Evolutionary conservation across 2,329 filamentous ascomycete genomes (phyloP), one percentile per base, ranked within the genome.

Genomic region (Fusarium haematococcum): DNA sequence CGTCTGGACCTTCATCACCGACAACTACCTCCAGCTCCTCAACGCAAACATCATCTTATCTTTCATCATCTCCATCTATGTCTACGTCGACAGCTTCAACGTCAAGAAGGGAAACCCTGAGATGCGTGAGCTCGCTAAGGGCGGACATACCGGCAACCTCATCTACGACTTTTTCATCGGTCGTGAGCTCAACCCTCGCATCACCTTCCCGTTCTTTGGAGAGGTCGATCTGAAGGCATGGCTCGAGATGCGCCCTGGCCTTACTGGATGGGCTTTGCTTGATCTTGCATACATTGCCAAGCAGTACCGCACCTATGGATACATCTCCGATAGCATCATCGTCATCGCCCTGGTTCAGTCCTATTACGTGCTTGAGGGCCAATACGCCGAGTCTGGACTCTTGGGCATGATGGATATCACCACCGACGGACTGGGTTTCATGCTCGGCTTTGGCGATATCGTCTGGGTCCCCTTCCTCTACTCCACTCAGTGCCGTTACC

Each of bases 151-250:
- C 1, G 95, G 95, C 61, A 97, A 95, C 81, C 85, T 94, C 69
- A 86, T 98, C 35, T 98, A 98, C 83, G 95, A 98, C 83, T 98
- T 94, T 89, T 98, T 94, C 83, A 98, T 98, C 73, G 95, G 95
- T n/a, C 93, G 95, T 23, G 95, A 98, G 81, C 91, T 98, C 65
- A 98, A 98, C 84, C 95, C 95, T 4, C 94, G 95, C 52, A 82
- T 97, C 66, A 90, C 88, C 0, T 84, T 97, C 18, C 95, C 95
- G 0, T 81, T 97, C 45, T 87, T 97, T 69, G 94, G 94, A 70
- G 92, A 94, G 71, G 87, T 98, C 63, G 95, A 98, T 78, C 93
- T 98, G 84, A 98, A 98, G 83, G 88, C 91, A 27, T 98, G 92
- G 84, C 92, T 93, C 81, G 95, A 98, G 82, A 88, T 98, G 81